Base-by-base conservation (phyloP, 2,329 filamentous ascomycete genomes). In the Chrysoporthe cubensis region DNA sequence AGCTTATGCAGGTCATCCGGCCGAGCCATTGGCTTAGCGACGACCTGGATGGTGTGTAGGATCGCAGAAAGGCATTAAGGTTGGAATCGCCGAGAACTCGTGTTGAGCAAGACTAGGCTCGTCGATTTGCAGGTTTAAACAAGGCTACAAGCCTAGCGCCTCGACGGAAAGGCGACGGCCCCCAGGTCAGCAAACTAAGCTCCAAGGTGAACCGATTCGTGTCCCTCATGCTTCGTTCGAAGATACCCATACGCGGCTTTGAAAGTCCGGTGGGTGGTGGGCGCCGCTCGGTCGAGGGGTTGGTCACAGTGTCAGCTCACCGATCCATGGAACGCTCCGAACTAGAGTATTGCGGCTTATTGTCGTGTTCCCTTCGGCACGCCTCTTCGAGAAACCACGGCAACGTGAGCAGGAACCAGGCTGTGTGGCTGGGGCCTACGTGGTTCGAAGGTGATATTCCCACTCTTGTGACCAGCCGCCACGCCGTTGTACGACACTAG, bases 91-190 rank as follows among this genome's bases (percentile, higher is more conserved):
- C 34, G 42, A 66, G 62, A 67, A 56, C 67, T 67, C 67, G 65
- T 69, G 67, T 69, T 69, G 61, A 62, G 48, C 37, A 52, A 48
- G 62, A 61, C 61, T 67, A 69, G 61, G 58, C 57, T 46, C 5
- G 37, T 54, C 21, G 43, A 21, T 37, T 61, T 62, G 67, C 67
- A 67, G 67, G 43, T n/a, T 50, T 18, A 6, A 62, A 60, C 62
- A 65, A 69, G 65, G 65, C 67, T 65, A 58, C 50, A 62, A 64
- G 13, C 21, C 42, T 56, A 57, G 59, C 42, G 46, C 18, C 64
- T 34, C 58, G 42, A 42, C 34, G 40, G 34, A 40, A 56, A 69
- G 60, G 65, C 54, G 26, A 66, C 66, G 44, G 34, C 16, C n/a
- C 21, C 57, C 34, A 32, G 62, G 40, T 4, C 32, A 42, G 34